These are phyloP conservation scores for Gentiana macrophylla DNA, from an alignment of 257 asterid genomes.

Conservation along the genomic window DNA sequence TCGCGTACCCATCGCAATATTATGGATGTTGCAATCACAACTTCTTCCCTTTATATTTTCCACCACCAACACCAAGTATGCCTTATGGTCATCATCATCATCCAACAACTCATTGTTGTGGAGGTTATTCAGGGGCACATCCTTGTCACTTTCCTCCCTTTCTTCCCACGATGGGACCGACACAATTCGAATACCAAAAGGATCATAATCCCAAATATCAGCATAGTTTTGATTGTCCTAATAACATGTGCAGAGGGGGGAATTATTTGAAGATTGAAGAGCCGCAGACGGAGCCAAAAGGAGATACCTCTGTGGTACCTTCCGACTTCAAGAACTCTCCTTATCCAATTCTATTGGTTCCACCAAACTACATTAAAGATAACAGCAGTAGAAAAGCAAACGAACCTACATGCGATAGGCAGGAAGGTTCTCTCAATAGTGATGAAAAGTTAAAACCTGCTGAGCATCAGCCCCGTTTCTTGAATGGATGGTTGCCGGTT, in stretches of 20 bases:
- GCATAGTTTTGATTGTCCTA: slow-evolving; percentile 48
- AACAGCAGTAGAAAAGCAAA: slow-evolving; percentile 9
- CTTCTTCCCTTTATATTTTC: slow-evolving; percentile 17
- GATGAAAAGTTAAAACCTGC: slow-evolving; percentile 4
- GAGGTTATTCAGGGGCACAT: slow-evolving; percentile 17
- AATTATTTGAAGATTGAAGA: slow-evolving; percentile 40
- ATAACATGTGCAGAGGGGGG: slow-evolving; percentile 26
- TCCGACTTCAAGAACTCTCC: slow-evolving; percentile 18
- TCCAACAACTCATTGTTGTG: slow-evolving; percentile 20
- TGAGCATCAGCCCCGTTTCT: slow-evolving; percentile 12
- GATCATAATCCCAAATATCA: slow-evolving; percentile 18
- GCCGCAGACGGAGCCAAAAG: slow-evolving; percentile 21
- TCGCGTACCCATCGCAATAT: slow-evolving; percentile 17
- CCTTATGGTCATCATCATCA: neutral
- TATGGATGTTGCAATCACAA: slow-evolving; percentile 38
- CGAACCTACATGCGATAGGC: neutral
- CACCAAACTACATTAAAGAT: slow-evolving; percentile 16
- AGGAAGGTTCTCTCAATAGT: slow-evolving; percentile 10
- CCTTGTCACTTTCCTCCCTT: slow-evolving; percentile 29
- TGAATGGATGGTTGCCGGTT: slow-evolving; percentile 36
- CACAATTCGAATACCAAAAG: slow-evolving; percentile 24
- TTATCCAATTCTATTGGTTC: slow-evolving; percentile 34
- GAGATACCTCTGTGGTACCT: slow-evolving; percentile 24
- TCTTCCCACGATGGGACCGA: slow-evolving; percentile 17
- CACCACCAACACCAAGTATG: slow-evolving; percentile 34